Base-by-base conservation (phyloP, 2,329 filamentous ascomycete genomes). In the Fusarium sambucinum region DNA sequence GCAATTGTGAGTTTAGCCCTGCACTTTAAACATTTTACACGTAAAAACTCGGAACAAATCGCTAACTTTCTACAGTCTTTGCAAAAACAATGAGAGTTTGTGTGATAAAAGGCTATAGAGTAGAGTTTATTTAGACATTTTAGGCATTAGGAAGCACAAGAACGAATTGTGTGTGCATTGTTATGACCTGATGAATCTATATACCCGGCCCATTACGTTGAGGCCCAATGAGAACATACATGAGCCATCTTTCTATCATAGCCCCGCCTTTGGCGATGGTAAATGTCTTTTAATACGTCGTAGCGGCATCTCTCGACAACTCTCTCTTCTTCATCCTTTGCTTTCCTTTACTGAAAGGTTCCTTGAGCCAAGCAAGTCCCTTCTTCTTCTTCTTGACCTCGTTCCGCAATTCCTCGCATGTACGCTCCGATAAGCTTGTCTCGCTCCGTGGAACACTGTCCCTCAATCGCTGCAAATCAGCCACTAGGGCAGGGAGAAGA, bases 1-100 rank as follows among this genome's bases (percentile, higher is more conserved):
- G 93, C 93, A 6, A 86, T 84, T 76, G 87, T 86, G 77, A 80
- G 82, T 77, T 25, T n/a, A 10, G 5, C 4, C 10, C 17, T 25
- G 0, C 4, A 5, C 1, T 19, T 37, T 12, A 19, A 16, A 7
- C 13, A 27, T 16, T 17, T n/a, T 12, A 8, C 5, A 23, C 37
- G 6, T 2, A 27, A 3, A 35, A 4, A 2, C 11, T 32, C n/a
- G 5, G 2, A 25, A 8, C 10, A 11, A 11, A n/a, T 40, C 6
- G 3, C 67, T 70, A 56, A 70, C 21, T 5, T 2, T 9, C 5
- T 7, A 12, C 11, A 74, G 72, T 72, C 72, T 59, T 46, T 74
- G 14, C 70, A 73, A 35, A 70, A 70, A 23, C 35, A 56, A 25
- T 55, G 10, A 66, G 35, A 3, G 11, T 27, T 16, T 25, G 12